phyloP scores from a whole-genome alignment of 352 stramenopile genomes.

The Globisporangium camurandrum region DNA sequence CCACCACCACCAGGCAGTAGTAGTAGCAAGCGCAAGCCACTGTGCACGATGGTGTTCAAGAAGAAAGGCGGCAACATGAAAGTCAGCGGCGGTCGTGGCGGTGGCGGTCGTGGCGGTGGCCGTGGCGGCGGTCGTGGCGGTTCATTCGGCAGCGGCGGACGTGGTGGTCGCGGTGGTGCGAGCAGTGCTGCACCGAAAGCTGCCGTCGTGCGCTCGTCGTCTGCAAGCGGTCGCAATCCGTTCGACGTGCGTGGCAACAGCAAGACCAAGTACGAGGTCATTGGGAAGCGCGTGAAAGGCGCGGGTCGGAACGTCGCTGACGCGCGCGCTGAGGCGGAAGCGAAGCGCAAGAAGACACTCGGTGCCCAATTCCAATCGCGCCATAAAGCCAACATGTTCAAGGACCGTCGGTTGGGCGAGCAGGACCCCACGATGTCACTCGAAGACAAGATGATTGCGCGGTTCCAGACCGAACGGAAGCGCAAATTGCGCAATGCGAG shows the following conservation, averaged over 20 bases:
- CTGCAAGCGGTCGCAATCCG: slow-evolving; percentile 53
- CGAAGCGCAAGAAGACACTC: slow-evolving; percentile 82
- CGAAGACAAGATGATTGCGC: slow-evolving; percentile 91
- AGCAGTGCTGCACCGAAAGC: slow-evolving; percentile 13
- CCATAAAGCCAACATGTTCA: slow-evolving; percentile 87
- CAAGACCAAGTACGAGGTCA: slow-evolving; percentile 86
- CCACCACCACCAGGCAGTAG: background rate
- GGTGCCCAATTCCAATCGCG: slow-evolving; percentile 70
- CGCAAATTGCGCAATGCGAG: slow-evolving; percentile 72
- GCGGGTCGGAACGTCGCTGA: slow-evolving; percentile 83
- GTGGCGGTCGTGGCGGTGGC: background rate
- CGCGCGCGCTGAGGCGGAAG: slow-evolving; percentile 74
- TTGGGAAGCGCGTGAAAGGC: slow-evolving; percentile 86
- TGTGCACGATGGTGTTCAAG: slow-evolving; percentile 23
- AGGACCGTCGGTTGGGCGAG: slow-evolving; percentile 80
- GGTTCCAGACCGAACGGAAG: slow-evolving; percentile 87
- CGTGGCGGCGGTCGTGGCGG: slow-evolving; percentile 15
- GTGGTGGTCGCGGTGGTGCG: slow-evolving; percentile 1
- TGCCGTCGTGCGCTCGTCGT: slow-evolving; percentile 14
- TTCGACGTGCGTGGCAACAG: slow-evolving; percentile 87
- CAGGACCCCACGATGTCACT: slow-evolving; percentile 78
- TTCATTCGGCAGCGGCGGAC: slow-evolving; percentile 8
- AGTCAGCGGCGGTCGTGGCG: slow-evolving; percentile 6
- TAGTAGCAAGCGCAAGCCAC: background rate
- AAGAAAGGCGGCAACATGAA: slow-evolving; percentile 44